Conservation (phyloP, 768 basidiomycete species). For the Russula brevipes region DNA sequence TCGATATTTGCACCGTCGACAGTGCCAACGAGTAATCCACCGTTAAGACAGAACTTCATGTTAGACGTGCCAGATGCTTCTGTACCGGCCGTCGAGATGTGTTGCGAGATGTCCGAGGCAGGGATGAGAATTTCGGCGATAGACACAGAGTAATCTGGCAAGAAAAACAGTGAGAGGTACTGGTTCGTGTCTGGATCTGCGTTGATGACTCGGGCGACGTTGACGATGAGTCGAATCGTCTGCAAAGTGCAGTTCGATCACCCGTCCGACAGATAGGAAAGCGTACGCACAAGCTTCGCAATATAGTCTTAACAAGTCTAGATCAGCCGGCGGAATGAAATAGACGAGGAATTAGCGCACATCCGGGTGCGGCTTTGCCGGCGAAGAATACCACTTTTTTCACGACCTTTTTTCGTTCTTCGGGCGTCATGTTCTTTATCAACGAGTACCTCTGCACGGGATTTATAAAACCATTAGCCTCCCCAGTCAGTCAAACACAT, state of each 20-base stretch:
- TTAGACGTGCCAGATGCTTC: constrained; percentile 81
- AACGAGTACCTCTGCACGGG: constrained; percentile 65
- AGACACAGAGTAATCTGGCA: constrained; percentile 91
- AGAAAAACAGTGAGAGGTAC: constrained; percentile 85
- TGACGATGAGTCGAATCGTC: constrained; percentile 92
- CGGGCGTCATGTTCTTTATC: constrained; percentile 73
- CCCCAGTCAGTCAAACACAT: background rate
- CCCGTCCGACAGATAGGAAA: background rate
- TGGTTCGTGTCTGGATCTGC: constrained; percentile 84
- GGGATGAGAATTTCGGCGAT: constrained; percentile 80
- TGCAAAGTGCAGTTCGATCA: constrained; percentile 28
- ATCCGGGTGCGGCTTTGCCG: constrained; percentile 94
- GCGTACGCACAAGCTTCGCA: constrained; percentile 66
- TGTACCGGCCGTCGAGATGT: constrained; percentile 96
- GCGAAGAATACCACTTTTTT: constrained; percentile 95
- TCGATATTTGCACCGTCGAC: constrained; percentile 95
- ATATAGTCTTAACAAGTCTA: constrained; percentile 58
- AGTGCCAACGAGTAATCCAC: constrained; percentile 82
- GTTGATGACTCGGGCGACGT: constrained; percentile 76
- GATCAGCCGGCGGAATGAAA: constrained; percentile 16
- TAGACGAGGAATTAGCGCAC: constrained; percentile 38
- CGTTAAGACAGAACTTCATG: constrained; percentile 90
- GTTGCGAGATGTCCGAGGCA: constrained; percentile 92
- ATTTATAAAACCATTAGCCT: background rate
- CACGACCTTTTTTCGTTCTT: constrained; percentile 74